phyloP scores from a whole-genome alignment of 2,329 filamentous ascomycete genomes.

The Pochonia chlamydosporia region DNA sequence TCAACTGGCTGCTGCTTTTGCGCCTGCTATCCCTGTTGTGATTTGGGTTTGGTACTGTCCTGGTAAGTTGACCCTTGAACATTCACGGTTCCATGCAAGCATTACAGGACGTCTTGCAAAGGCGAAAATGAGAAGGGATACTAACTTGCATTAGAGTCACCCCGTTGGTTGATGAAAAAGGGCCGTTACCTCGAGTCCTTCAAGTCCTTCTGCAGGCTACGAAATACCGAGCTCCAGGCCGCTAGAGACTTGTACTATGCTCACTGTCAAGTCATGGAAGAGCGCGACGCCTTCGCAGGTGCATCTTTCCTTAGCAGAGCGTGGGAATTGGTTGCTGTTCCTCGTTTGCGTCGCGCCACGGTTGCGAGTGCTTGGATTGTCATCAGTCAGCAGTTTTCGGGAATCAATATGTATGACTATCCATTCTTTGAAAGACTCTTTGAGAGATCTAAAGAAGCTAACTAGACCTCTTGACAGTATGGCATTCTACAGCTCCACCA shows the following conservation, averaged over 20 bases:
- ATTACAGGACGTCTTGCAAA: too few species aligned
- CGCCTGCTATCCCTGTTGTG: conserved; percentile 56
- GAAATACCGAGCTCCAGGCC: conserved; percentile 52
- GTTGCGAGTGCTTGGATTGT: conserved; percentile 23
- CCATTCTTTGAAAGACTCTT: too few species aligned
- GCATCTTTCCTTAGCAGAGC: conserved; percentile 30
- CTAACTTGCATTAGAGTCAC: conserved; percentile 46
- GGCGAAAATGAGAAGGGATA: too few species aligned
- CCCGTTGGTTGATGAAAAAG: conserved; percentile 61
- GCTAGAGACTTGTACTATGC: conserved; percentile 54
- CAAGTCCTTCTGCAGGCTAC: conserved; percentile 46
- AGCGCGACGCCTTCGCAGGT: conserved; percentile 26
- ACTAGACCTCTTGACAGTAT: conserved; percentile 20
- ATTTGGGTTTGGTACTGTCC: conserved; percentile 53
- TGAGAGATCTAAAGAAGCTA: too few species aligned
- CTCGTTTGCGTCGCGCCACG: conserved; percentile 38
- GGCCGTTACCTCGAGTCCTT: conserved; percentile 47
- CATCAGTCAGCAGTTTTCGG: conserved; percentile 25
- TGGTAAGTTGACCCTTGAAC: too few species aligned
- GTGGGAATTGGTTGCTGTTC: conserved; percentile 41
- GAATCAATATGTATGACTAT: conserved; percentile 17
- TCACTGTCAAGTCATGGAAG: conserved; percentile 27
- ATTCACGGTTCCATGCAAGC: too few species aligned
- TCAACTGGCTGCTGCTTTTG: conserved; percentile 57
- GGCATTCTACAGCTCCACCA: conserved; percentile 44